Conservation (phyloP, 345 rosid genomes). For the Eucalyptus polyanthemos region DNA sequence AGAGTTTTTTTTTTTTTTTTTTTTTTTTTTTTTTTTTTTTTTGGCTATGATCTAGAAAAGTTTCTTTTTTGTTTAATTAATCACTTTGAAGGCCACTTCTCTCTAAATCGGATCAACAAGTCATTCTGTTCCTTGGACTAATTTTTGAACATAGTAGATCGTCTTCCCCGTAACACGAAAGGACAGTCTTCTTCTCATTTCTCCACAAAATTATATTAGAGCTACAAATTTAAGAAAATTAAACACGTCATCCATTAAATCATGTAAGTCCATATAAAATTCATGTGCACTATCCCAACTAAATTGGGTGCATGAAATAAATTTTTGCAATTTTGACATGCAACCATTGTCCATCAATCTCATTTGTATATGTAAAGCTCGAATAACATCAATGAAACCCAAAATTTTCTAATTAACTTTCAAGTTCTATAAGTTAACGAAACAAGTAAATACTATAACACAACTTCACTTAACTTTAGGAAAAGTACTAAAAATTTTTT, state of each 20-base stretch:
- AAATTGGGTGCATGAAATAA: no score
- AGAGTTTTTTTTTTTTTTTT: not conserved
- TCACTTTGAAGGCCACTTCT: accelerated
- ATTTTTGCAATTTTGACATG: accelerated
- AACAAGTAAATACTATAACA: no score
- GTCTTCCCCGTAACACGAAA: accelerated
- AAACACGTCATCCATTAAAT: no score
- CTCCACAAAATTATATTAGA: not conserved
- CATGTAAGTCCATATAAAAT: no score
- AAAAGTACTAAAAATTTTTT: no score
- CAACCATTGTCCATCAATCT: accelerated
- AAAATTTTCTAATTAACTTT: no score
- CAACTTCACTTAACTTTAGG: no score
- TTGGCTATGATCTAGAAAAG: not conserved
- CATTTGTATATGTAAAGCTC: accelerated
- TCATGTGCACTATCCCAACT: accelerated
- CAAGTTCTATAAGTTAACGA: no score
- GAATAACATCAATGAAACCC: accelerated
- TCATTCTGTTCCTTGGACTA: not conserved
- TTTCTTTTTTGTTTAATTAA: not conserved
- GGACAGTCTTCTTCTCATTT: not conserved
- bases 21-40: no score
- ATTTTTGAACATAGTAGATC: no score
- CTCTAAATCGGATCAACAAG: not conserved
- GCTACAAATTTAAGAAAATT: no score